A percentile compares a stretch with the other conserved stretches of the same genome.
These are phyloP conservation scores for Cladosporium colombiae DNA, from an alignment of 2,329 filamentous ascomycete genomes.

Conservation along the genomic window DNA sequence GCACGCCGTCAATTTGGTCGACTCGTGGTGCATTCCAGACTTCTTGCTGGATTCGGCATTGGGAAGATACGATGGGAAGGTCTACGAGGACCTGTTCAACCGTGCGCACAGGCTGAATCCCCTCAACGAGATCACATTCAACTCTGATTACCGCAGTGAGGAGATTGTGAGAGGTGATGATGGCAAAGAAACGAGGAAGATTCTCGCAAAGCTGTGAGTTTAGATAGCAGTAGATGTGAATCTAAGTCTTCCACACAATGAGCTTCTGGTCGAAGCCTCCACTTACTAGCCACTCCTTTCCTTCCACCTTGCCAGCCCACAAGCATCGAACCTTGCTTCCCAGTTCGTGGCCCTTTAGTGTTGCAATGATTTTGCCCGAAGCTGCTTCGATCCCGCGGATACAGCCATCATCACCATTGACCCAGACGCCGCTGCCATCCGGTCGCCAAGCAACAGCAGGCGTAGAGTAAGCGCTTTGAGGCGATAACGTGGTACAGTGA, in stretches of 20 bases:
- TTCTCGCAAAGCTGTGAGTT: constrained; percentile 35
- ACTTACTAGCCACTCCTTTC: constrained; percentile 57
- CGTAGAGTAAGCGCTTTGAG: constrained; percentile 66
- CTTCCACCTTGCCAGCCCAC: constrained; percentile 52
- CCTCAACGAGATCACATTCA: constrained; percentile 53
- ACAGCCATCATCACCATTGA: constrained; percentile 65
- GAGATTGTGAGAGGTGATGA: constrained; percentile 51
- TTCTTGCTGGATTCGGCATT: constrained; percentile 55
- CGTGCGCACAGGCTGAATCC: constrained; percentile 55
- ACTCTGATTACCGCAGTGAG: constrained; percentile 51
- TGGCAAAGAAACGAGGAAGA: constrained; percentile 31
- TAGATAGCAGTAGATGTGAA: neutral
- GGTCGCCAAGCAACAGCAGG: constrained; percentile 63
- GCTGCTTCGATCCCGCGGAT: constrained; percentile 60
- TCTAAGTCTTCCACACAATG: constrained; percentile 54
- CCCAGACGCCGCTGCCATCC: constrained; percentile 62
- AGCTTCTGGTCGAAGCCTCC: constrained; percentile 65
- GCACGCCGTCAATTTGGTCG: constrained; percentile 54
- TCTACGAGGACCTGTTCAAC: constrained; percentile 57
- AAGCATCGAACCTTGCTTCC: constrained; percentile 61
- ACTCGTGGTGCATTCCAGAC: constrained; percentile 56
- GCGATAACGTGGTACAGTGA: constrained; percentile 60
- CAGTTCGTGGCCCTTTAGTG: constrained; percentile 56
- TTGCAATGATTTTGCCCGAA: constrained; percentile 58
- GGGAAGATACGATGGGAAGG: constrained; percentile 53